Percentiles rank a stretch among this genome's conserved stretches.
Evolutionary conservation across 2,329 filamentous ascomycete species (phyloP).

Genomic region (Monosporascus sp.): DNA sequence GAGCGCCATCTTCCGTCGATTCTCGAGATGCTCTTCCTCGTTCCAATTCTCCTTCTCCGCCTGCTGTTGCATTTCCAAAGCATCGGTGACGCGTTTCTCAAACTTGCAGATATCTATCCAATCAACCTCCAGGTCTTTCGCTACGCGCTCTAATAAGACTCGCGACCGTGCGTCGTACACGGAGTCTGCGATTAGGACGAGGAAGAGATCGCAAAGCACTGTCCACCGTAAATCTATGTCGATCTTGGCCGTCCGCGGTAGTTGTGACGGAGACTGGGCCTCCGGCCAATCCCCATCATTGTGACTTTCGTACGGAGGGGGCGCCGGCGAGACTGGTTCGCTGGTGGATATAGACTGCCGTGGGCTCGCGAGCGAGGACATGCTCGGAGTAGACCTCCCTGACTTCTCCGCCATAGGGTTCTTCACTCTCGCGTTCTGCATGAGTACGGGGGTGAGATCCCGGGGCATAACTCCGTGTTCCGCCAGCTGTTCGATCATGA

Average conservation of each 20-base stretch:
- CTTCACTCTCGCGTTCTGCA: conserved; percentile 87
- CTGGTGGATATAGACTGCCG: conserved; percentile 22
- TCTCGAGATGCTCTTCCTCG: conserved; percentile 89
- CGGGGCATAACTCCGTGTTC: conserved; percentile 83
- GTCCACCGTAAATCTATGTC: conserved; percentile 98
- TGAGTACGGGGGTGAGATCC: conserved; percentile 80
- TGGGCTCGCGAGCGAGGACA: conserved; percentile 19
- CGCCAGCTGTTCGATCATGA: conserved; percentile 97
- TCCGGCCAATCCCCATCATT: conserved; percentile 68
- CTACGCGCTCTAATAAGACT: conserved; percentile 76
- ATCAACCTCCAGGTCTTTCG: conserved; percentile 70
- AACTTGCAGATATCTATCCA: conserved; percentile 96
- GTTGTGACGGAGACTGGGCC: conserved; percentile 75
- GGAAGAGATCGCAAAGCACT: conserved; percentile 89
- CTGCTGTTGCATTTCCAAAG: conserved; percentile 94
- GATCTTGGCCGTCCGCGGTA: conserved; percentile 76
- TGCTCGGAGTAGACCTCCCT: conserved; percentile 16
- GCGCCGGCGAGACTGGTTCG: conserved; percentile 45
- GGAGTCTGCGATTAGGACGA: conserved; percentile 94
- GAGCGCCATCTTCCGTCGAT: conserved; percentile 71
- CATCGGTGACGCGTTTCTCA: conserved; percentile 94
- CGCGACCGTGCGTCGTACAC: conserved; percentile 87
- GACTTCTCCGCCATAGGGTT: conserved; percentile 68
- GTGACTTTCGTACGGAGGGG: conserved; percentile 58
- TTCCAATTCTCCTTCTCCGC: conserved; percentile 97